Evolutionary conservation across 176 grass and related monocot genomes (phyloP), one percentile per base, ranked within the genome.

Genomic region (Oryza officinalis): DNA sequence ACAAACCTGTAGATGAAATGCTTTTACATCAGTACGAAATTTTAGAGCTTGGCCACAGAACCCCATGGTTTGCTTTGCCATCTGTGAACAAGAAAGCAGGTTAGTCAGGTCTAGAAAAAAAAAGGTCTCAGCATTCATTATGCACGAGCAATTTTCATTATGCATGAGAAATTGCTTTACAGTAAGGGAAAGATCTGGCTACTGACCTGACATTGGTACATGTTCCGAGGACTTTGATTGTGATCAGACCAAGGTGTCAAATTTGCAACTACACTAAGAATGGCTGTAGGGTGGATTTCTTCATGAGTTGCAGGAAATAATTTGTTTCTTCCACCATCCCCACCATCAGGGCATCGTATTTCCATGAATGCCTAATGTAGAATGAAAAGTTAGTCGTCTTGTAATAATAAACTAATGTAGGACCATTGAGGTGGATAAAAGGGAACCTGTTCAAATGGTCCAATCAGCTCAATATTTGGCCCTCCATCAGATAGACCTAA

Each of bases 11-110:
- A 98, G 83, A 86, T 98, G 96, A 69, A 93, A 98, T 82, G 88
- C 75, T 84, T 98, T 98, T 69, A 91, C 67, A 90, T 98, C 92
- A 81, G 92, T 89, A 66, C 96, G 92, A 63, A 90, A 89, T 84
- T 86, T 91, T 68, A 98, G 71, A 44, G 96, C 89, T 87, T 98
- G 96, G 66, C 81, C 82, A 69, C 82, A 98, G 89, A 98, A 98
- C 14, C 96, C 96, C 96, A 98, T 98, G 47, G 96, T 98, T 49
- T 98, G 96, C 59, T 98, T 98, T 63, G 96, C 96, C 96, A 98
- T 98, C 96, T 98, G 80, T 20, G 67, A 41, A 79, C 46, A 65
- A 63, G 52, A 72, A 80, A 44, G 37, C 59, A 74, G 22, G 71
- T 27, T 80, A 72, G 67, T 87, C 27, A 84, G 23, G 74, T 52